Conservation (phyloP, 371 early-diverging fungal species). For the Mortierella sp. region DNA sequence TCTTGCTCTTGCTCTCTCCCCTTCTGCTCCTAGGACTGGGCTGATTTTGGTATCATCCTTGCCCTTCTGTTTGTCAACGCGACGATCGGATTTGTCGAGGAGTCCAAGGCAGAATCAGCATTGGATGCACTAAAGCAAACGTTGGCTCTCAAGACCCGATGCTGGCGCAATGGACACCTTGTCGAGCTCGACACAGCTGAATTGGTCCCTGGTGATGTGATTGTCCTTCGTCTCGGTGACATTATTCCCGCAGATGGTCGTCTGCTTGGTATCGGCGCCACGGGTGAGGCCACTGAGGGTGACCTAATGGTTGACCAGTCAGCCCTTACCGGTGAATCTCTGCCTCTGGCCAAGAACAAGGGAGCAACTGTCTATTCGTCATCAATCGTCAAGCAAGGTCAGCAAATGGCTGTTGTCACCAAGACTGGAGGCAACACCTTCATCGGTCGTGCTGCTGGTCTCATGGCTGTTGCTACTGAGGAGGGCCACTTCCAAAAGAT, state of each 20-base stretch:
- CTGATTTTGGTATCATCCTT: conserved; percentile 89
- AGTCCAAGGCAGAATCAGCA: conserved; percentile 90
- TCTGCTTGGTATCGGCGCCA: conserved; percentile 84
- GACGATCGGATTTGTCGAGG: conserved; percentile 88
- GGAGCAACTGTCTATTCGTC: conserved; percentile 85
- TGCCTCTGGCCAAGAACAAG: conserved; percentile 86
- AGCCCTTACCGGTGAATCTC: conserved; percentile 94
- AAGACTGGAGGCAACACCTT: conserved; percentile 83
- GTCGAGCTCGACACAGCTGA: conserved; percentile 81
- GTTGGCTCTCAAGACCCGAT: conserved; percentile 77
- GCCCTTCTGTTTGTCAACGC: conserved; percentile 88
- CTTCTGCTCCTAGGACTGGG: conserved; percentile 56
- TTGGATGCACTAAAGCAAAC: conserved; percentile 86
- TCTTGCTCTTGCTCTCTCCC: background rate
- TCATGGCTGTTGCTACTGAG: conserved; percentile 85
- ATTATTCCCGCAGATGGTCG: conserved; percentile 94
- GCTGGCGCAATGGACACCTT: conserved; percentile 82
- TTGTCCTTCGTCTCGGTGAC: conserved; percentile 91
- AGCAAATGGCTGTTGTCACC: conserved; percentile 85
- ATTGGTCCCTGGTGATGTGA: conserved; percentile 90
- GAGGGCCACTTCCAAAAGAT: conserved; percentile 92
- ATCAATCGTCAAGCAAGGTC: conserved; percentile 86
- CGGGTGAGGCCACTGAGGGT: conserved; percentile 81
- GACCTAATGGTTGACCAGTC: conserved; percentile 93
- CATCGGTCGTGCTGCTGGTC: conserved; percentile 88